Conservation (phyloP, 169 alveolate genomes). For the Cryptosporidium sp. region DNA sequence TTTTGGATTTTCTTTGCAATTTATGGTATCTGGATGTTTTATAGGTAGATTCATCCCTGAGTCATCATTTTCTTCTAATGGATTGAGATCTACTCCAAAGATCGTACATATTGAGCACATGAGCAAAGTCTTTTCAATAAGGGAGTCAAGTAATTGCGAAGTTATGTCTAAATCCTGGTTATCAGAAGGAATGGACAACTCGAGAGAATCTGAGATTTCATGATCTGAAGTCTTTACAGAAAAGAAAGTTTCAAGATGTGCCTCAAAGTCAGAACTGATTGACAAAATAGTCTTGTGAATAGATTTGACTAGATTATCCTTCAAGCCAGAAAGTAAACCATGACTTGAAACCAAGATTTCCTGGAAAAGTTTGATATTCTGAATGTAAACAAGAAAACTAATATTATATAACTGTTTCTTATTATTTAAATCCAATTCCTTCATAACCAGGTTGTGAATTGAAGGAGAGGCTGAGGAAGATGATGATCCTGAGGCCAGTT, state of each 20-base stretch:
- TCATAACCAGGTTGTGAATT: not conserved
- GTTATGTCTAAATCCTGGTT: not conserved
- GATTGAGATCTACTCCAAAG: constrained; percentile 57
- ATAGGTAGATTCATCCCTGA: not conserved
- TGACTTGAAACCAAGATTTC: constrained; percentile 40
- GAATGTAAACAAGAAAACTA: constrained; percentile 12
- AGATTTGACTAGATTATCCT: constrained; percentile 27
- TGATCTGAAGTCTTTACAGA: not conserved
- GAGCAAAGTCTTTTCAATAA: constrained; percentile 26
- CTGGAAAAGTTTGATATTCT: constrained; percentile 62
- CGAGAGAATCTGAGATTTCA: not conserved
- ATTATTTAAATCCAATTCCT: not conserved
- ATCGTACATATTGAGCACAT: constrained; percentile 66
- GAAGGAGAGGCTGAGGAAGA: constrained; percentile 1
- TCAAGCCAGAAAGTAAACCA: not conserved
- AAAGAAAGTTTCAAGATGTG: not conserved
- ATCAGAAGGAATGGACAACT: not conserved
- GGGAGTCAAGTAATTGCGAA: not conserved
- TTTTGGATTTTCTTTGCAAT: not conserved
- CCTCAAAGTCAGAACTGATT: constrained; percentile 13
- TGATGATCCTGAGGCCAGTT: not conserved
- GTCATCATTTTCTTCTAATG: constrained; percentile 28
- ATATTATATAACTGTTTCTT: constrained; percentile 6
- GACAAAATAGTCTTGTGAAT: not conserved
- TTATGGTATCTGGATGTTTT: not conserved